Evolutionary conservation across 2,329 filamentous ascomycete genomes (phyloP).

Genomic region (Aspergillus flavus): DNA sequence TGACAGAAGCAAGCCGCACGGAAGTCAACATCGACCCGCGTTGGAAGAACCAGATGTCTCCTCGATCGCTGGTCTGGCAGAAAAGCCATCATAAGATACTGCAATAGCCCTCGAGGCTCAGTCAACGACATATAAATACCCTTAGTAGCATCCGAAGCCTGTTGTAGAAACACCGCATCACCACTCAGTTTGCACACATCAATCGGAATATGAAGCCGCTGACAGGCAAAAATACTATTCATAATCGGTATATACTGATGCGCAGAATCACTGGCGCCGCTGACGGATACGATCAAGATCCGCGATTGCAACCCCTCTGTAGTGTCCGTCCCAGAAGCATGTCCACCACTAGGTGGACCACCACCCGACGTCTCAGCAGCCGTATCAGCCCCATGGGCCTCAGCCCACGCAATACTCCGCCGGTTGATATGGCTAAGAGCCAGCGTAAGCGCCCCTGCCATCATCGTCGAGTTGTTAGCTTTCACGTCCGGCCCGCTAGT

Average conservation of each 20-base stretch:
- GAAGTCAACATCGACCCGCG: slow-evolving; percentile 88
- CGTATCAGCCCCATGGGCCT: slow-evolving; percentile 54
- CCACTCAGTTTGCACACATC: slow-evolving; percentile 87
- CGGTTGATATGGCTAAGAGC: slow-evolving; percentile 92
- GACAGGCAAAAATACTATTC: slow-evolving; percentile 96
- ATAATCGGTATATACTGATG: slow-evolving; percentile 96
- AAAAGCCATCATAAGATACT: slow-evolving; percentile 94
- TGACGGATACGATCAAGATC: slow-evolving; percentile 88
- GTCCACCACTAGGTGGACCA: slow-evolving; percentile 30
- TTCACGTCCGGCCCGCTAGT: slow-evolving; percentile 66
- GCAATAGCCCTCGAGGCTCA: slow-evolving; percentile 71
- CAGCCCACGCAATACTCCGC: slow-evolving; percentile 65
- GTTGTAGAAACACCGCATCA: slow-evolving; percentile 88
- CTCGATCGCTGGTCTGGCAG: slow-evolving; percentile 70
- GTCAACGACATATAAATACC: slow-evolving; percentile 69
- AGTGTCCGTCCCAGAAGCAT: slow-evolving; percentile 26
- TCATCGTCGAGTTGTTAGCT: slow-evolving; percentile 73
- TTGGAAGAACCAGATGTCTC: slow-evolving; percentile 72
- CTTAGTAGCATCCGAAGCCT: slow-evolving; percentile 75
- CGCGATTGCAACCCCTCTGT: slow-evolving; percentile 67
- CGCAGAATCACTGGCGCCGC: slow-evolving; percentile 82
- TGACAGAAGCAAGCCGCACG: slow-evolving; percentile 98
- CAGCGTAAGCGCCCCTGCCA: slow-evolving; percentile 87
- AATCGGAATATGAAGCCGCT: slow-evolving; percentile 83
- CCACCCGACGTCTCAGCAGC: slow-evolving; percentile 42